phyloP scores from a whole-genome alignment of 176 grass and related monocot species.

The Lolium rigidum region DNA sequence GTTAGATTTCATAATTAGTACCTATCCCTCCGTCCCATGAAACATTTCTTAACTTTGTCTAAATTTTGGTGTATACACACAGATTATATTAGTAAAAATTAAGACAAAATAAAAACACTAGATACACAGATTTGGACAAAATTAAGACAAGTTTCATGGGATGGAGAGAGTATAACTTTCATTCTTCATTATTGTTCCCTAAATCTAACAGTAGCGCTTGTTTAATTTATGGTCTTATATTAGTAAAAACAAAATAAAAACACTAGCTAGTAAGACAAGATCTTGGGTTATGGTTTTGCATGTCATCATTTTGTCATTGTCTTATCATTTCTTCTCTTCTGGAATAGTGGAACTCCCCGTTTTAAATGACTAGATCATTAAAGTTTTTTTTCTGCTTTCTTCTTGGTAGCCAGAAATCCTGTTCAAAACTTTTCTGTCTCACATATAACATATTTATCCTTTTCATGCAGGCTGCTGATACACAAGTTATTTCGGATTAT shows the following conservation, averaged over 20 bases:
- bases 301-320: not conserved
- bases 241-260: not conserved
- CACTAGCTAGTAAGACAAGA: not conserved
- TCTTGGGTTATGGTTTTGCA: not conserved
- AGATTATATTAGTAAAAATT: too few species aligned
- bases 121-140: too few species aligned
- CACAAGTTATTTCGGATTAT: slow-evolving; percentile 93
- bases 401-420: not conserved
- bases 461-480: slow-evolving; percentile 78
- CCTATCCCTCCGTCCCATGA: too few species aligned
- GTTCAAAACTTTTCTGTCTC: not conserved
- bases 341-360: not conserved
- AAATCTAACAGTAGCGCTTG: not conserved
- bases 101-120: too few species aligned
- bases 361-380: not conserved
- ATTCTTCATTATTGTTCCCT: not conserved
- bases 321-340: not conserved
- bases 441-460: slow-evolving; percentile 35
- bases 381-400: not conserved
- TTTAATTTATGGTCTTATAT: not conserved
- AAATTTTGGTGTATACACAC: too few species aligned
- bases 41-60: too few species aligned
- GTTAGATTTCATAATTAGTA: slow-evolving; percentile 7
- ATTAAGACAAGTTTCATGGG: too few species aligned
- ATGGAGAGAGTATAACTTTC: not conserved